Evolutionary conservation across 306 rosid species (phyloP), one percentile per base, ranked within the genome.

Genomic region (Amphicarpaea edgeworthii): DNA sequence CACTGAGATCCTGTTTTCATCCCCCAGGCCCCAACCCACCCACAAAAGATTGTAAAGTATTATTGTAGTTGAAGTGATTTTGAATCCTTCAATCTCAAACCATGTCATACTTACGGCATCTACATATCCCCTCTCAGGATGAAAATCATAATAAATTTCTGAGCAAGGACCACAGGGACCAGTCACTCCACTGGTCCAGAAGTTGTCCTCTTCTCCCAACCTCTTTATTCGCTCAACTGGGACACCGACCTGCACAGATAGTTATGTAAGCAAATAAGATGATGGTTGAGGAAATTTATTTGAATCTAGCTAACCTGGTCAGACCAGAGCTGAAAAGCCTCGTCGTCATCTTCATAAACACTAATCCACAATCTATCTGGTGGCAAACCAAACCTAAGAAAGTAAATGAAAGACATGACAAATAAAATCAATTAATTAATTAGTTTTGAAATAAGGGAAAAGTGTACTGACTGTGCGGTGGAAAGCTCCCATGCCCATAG

Each of bases 91-190:
- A 76, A 70, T 69, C 58, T 69, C 4, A 57, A 71, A 75, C 54
- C 14, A 14, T 20, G 63, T 23, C 3, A 59, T 79, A 83, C 93
- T 23, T 85, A 93, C 97, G 21, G 84, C 80, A 79, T 87, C 86
- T 38, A 66, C 49, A 80, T 84, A 65, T 77, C 98, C 97, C 83
- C 85, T 84, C 75, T 91, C 92, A 72, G 98, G 96, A 79, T 88
- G 96, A 83, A 93, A 91, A 86, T 93, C 97, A 68, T 91, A 93
- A 85, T 93, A 93, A 72, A 93, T 77, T 93, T 93, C 98, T 3
- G 97, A 93, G 89, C 98, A 93, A 19, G 98, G 97, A 71, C 98
- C 97, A 37, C 98, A 93, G n/a, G 98, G 98, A 65, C 97, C 98
- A 3, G 97, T 83, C 16, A 73, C 90, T 77, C 98, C 98, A 82